Evolutionary conservation across 148 eudicot genomes (phyloP).

Genomic region (Fagopyrum esculentum): DNA sequence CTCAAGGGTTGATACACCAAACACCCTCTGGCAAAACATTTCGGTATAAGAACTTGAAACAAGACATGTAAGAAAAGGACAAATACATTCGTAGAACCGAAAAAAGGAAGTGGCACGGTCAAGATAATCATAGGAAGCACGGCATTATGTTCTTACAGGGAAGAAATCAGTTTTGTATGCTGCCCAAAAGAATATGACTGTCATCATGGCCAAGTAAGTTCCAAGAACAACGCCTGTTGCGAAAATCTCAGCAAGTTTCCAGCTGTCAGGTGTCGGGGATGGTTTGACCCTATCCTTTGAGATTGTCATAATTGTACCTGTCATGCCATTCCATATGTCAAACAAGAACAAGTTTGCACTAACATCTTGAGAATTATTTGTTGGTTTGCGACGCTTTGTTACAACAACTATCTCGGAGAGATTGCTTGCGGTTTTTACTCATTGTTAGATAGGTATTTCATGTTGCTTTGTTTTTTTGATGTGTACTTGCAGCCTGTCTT

Average conservation of each 20-base stretch:
- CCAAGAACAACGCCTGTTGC: slow-evolving; percentile 89
- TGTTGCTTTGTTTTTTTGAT: no score
- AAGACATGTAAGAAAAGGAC: neutral
- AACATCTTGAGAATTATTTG: neutral
- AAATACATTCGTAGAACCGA: neutral
- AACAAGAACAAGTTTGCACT: neutral
- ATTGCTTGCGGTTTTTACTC: neutral
- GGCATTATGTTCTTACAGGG: slow-evolving; percentile 43
- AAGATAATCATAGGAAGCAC: neutral
- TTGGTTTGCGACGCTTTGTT: no score
- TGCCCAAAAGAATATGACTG: slow-evolving; percentile 98
- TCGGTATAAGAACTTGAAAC: neutral
- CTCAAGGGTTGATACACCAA: slow-evolving; percentile 85
- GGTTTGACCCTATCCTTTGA: slow-evolving; percentile 99
- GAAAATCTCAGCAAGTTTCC: slow-evolving; percentile 94
- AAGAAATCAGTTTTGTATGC: slow-evolving; percentile 94
- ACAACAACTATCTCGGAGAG: neutral
- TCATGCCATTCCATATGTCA: slow-evolving; percentile 16
- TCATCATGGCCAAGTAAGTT: slow-evolving; percentile 94
- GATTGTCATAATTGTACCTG: slow-evolving; percentile 98
- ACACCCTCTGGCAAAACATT: slow-evolving; percentile 40
- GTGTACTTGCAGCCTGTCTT: no score
- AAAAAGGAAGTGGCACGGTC: neutral
- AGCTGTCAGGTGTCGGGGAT: slow-evolving; percentile 96
- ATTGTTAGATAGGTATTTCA: no score